Conservation (phyloP, 2,329 filamentous ascomycete species). For the Paracoccidioides brasiliensis region DNA sequence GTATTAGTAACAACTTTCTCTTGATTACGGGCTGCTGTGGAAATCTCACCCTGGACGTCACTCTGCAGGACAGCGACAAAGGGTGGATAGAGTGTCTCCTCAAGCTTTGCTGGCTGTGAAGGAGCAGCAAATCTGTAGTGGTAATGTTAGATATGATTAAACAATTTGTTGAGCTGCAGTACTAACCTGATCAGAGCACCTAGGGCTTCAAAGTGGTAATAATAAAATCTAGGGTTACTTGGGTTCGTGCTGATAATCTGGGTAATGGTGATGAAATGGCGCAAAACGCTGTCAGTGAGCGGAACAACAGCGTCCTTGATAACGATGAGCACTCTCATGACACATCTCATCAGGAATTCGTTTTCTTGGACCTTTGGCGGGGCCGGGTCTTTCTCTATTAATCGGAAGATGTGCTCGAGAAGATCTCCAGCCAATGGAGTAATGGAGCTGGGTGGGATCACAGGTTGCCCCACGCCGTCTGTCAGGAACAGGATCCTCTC, state of each 20-base stretch:
- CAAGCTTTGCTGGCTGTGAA: slow-evolving; percentile 57
- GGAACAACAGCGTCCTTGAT: slow-evolving; percentile 68
- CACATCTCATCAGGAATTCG: slow-evolving; percentile 95
- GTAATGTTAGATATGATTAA: background rate
- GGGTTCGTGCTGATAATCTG: slow-evolving; percentile 87
- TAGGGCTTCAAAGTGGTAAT: slow-evolving; percentile 92
- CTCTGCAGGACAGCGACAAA: slow-evolving; percentile 69
- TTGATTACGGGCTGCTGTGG: background rate
- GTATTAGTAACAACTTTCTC: slow-evolving; percentile 19
- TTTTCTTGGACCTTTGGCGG: slow-evolving; percentile 96
- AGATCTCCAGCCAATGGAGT: slow-evolving; percentile 73
- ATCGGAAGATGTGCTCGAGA: slow-evolving; percentile 74
- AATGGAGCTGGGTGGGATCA: slow-evolving; percentile 70
- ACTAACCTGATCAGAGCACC: slow-evolving; percentile 66
- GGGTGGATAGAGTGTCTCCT: slow-evolving; percentile 67
- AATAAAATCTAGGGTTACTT: slow-evolving; percentile 95
- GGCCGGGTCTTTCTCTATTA: slow-evolving; percentile 73
- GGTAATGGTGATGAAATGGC: slow-evolving; percentile 77
- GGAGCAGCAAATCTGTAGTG: slow-evolving; percentile 48
- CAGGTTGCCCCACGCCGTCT: slow-evolving; percentile 58
- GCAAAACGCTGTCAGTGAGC: slow-evolving; percentile 64
- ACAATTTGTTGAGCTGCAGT: background rate
- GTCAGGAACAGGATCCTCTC: slow-evolving; percentile 80
- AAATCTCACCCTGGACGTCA: slow-evolving; percentile 58
- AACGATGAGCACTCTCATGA: slow-evolving; percentile 94